Percentiles rank a stretch among this genome's conserved stretches.
Evolutionary conservation across 257 asterid genomes (phyloP).

Genomic region (Solanum ossicruentum): DNA sequence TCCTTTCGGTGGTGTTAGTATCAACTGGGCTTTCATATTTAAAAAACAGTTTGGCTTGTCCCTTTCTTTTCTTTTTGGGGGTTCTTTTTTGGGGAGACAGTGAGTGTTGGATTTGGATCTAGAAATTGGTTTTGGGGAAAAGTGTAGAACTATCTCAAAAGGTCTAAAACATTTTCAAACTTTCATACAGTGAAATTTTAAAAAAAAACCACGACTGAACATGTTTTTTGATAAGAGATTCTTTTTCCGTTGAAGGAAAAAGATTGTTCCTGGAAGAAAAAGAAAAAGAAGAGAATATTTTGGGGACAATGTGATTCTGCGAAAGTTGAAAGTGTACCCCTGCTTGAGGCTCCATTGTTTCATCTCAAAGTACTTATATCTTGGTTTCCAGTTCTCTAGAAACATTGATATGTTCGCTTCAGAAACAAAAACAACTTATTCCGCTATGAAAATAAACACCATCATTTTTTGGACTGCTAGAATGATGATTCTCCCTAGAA

Average conservation of each 20-base stretch:
- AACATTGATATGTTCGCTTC: not conserved
- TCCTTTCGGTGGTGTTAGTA: not conserved
- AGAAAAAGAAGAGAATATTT: not conserved
- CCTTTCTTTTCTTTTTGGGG: not conserved
- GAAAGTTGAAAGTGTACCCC: not conserved
- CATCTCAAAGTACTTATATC: not conserved
- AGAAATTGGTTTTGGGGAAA: not conserved
- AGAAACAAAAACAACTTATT: not conserved
- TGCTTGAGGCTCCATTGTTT: not conserved
- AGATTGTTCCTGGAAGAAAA: not conserved
- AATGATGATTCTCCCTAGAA: not conserved
- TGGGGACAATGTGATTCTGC: not conserved
- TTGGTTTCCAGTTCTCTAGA: not conserved
- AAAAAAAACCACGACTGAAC: not conserved
- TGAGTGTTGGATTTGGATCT: not conserved
- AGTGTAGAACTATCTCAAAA: not conserved
- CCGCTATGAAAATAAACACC: not conserved
- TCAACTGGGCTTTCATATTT: not conserved
- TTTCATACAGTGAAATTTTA: not conserved
- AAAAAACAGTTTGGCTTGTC: not conserved
- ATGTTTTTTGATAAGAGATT: not conserved
- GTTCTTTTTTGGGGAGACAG: not conserved
- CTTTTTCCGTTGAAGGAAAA: not conserved
- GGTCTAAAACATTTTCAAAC: not conserved
- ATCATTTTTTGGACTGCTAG: not conserved